phyloP scores from a whole-genome alignment of 495 filamentous ascomycete genomes.

The Penicillium soppii region DNA sequence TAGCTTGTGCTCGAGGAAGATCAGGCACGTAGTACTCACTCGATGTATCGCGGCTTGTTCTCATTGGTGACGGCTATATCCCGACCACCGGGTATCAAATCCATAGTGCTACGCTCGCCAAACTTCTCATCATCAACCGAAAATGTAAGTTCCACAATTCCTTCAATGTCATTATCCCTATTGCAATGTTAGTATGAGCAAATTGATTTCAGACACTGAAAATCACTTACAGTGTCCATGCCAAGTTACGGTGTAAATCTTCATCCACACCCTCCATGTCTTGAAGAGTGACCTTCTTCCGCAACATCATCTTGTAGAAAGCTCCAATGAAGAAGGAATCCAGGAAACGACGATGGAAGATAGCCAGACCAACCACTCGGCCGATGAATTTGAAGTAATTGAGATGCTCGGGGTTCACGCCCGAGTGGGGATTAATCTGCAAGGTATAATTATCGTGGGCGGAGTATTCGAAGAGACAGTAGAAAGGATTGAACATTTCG shows the following conservation, averaged over 20 bases:
- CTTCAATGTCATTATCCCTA: constrained; percentile 91
- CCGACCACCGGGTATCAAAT: constrained; percentile 85
- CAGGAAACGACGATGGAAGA: constrained; percentile 97
- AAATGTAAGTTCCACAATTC: constrained; percentile 90
- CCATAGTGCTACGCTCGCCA: constrained; percentile 86
- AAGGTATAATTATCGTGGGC: constrained; percentile 99
- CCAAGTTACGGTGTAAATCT: constrained; percentile 90
- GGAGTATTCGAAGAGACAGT: constrained; percentile 99
- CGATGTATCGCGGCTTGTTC: constrained; percentile 93
- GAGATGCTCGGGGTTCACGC: constrained; percentile 98
- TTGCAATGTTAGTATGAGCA: constrained; percentile 15
- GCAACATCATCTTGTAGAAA: constrained; percentile 99
- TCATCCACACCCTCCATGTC: constrained; percentile 99
- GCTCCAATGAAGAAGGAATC: constrained; percentile 99
- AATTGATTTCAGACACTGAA: background rate
- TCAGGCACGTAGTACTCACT: constrained; percentile 52
- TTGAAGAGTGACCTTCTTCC: constrained; percentile 84
- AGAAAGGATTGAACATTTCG: constrained; percentile 99
- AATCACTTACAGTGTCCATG: constrained; percentile 78
- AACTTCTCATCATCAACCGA: constrained; percentile 97
- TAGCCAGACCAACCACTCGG: constrained; percentile 93
- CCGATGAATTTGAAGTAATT: constrained; percentile 99
- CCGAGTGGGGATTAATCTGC: constrained; percentile 99
- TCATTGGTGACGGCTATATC: constrained; percentile 96
- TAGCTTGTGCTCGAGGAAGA: background rate